Conservation (phyloP, 106 monocot genomes). For the Vanilla planifolia region DNA sequence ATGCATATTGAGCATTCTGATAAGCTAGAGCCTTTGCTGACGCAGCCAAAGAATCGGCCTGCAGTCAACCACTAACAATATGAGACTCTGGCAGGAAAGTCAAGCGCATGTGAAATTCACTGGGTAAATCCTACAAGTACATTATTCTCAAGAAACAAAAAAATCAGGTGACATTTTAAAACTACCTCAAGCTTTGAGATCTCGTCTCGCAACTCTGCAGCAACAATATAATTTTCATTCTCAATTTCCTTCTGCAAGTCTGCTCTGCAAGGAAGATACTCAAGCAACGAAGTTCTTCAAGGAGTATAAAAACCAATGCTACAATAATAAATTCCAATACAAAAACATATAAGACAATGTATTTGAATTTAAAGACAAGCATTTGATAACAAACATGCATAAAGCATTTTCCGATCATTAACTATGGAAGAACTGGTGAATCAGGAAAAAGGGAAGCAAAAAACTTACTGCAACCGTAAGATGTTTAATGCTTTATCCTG, state of each 20-base stretch:
- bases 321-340: neutral
- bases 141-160: neutral
- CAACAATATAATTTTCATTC: constrained; percentile 62
- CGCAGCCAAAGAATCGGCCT: constrained; percentile 83
- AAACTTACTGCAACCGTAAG: constrained; percentile 60
- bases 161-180: neutral
- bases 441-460: neutral
- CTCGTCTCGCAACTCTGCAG: constrained; percentile 79
- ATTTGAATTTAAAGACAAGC: too few relatives aligned
- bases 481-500: constrained; percentile 80
- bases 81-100: neutral
- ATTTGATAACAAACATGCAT: neutral
- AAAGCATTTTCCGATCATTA: neutral
- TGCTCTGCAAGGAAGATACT: constrained; percentile 44
- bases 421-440: neutral
- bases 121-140: neutral
- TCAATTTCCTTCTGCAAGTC: constrained; percentile 85
- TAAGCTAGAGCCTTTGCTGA: constrained; percentile 85
- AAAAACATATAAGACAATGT: neutral
- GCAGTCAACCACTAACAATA: constrained; percentile 1
- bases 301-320: neutral
- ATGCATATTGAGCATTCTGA: constrained; percentile 76
- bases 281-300: neutral
- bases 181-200: constrained; percentile 80
- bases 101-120: neutral